These are phyloP conservation scores for Cutaneotrichosporon arboriforme DNA, from an alignment of 1,284 basidiomycete species.

Conservation along the genomic window DNA sequence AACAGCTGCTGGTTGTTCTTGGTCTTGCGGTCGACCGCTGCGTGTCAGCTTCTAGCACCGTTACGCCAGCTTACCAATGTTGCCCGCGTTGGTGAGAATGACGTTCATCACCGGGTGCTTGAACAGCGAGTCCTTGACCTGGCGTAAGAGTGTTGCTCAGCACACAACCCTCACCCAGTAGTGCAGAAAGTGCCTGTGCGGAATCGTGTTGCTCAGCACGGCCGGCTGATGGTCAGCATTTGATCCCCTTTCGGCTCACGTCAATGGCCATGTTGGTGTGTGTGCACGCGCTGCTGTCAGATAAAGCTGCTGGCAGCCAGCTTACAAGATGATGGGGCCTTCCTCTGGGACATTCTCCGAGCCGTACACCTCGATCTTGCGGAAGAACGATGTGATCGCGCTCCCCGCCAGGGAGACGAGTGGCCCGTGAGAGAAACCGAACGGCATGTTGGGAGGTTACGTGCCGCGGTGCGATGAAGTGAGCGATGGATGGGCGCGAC, in stretches of 20 bases:
- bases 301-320: background rate
- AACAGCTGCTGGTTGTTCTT: slow-evolving; percentile 88
- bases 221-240: slow-evolving; percentile 32
- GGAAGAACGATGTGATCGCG: slow-evolving; percentile 79
- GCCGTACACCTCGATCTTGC: slow-evolving; percentile 73
- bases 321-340: slow-evolving; percentile 78
- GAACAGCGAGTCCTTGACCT: slow-evolving; percentile 60
- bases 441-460: slow-evolving; percentile 40
- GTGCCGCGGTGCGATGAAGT: background rate
- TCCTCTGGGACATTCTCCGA: slow-evolving; percentile 74
- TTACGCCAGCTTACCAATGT: slow-evolving; percentile 61
- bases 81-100: slow-evolving; percentile 80
- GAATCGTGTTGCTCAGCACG: slow-evolving; percentile 42
- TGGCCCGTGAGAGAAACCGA: slow-evolving; percentile 57
- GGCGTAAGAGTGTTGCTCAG: background rate
- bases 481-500: too few relatives aligned
- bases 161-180: slow-evolving; percentile 73
- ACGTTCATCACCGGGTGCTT: slow-evolving; percentile 65
- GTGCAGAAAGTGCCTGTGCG: slow-evolving; percentile 56
- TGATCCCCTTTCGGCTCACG: slow-evolving; percentile 54
- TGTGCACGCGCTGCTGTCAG: slow-evolving; percentile 62
- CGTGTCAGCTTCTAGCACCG: background rate
- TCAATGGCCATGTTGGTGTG: slow-evolving; percentile 93
- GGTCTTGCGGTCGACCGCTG: slow-evolving; percentile 83
- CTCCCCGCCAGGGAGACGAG: slow-evolving; percentile 65